These are phyloP conservation scores for Termitomyces sp. DNA, from an alignment of 768 basidiomycete species.

Conservation along the genomic window DNA sequence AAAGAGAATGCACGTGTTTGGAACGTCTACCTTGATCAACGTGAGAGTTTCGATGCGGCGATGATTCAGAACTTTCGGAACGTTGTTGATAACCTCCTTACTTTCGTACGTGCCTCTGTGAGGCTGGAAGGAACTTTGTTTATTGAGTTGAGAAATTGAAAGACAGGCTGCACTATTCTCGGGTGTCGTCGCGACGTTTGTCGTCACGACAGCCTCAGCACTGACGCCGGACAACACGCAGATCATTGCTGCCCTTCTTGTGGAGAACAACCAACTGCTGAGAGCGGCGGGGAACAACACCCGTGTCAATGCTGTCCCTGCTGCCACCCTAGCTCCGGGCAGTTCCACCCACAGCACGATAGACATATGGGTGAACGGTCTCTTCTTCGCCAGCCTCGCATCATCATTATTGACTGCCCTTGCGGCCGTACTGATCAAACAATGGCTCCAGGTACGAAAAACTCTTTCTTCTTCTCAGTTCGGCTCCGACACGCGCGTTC, in stretches of 20 bases:
- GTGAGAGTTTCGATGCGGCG: not conserved
- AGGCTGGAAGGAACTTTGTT: not conserved
- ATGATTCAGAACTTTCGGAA: not conserved
- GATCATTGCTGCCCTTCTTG: not conserved
- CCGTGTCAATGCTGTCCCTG: not conserved
- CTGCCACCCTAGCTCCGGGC: not conserved
- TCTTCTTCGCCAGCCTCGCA: not conserved
- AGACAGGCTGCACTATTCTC: not conserved
- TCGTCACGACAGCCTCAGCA: not conserved
- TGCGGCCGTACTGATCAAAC: not conserved
- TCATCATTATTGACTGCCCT: not conserved
- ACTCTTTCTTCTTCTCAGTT: not conserved
- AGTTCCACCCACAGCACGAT: not conserved
- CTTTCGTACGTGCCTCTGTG: not conserved
- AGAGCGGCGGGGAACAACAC: not conserved
- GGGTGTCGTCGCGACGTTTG: not conserved
- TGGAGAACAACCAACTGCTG: not conserved
- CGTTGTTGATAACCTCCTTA: not conserved
- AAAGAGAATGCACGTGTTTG: not conserved
- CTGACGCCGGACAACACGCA: not conserved
- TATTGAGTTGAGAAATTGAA: not conserved
- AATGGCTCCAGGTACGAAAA: not conserved
- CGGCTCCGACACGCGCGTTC: not conserved
- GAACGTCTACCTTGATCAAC: not conserved
- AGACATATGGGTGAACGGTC: not conserved